Conservation (phyloP, 345 rosid genomes). For the Crucihimalaya himalaica region DNA sequence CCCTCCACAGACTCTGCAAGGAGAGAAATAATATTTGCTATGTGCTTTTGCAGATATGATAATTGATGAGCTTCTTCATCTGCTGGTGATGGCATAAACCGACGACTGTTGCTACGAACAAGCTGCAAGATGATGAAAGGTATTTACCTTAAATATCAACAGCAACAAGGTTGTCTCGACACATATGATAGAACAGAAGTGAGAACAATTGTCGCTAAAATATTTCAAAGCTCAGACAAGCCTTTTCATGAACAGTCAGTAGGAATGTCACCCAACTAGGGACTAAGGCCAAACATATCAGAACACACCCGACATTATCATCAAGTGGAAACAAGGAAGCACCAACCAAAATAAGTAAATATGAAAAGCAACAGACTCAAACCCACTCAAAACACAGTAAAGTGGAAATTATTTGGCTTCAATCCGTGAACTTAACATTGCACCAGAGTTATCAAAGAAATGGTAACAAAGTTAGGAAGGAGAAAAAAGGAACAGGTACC, state of each 20-base stretch:
- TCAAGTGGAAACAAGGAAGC: conserved; percentile 2
- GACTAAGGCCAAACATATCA: background rate
- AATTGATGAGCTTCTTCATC: conserved; percentile 99
- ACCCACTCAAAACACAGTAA: background rate
- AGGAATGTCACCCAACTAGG: background rate
- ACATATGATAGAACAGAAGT: background rate
- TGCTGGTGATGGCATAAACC: conserved; percentile 87
- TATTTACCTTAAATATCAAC: conserved; percentile 8
- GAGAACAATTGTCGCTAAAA: background rate
- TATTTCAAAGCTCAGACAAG: background rate
- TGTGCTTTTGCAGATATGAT: conserved; percentile 91
- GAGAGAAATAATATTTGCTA: conserved; percentile 79
- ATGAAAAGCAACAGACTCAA: conserved; percentile 2
- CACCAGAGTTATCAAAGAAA: background rate
- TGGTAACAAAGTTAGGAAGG: background rate
- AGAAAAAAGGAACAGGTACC: background rate
- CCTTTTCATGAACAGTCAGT: background rate
- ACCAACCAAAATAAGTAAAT: conserved; percentile 4
- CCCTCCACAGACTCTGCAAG: conserved; percentile 85
- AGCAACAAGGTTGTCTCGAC: conserved; percentile 10
- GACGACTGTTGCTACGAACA: conserved; percentile 91
- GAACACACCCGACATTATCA: background rate
- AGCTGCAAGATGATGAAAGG: conserved; percentile 58
- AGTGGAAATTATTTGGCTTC: background rate
- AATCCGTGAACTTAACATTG: conserved; percentile 3